These are phyloP conservation scores for Boletus huronensis DNA, from an alignment of 768 basidiomycete genomes.

Conservation along the genomic window DNA sequence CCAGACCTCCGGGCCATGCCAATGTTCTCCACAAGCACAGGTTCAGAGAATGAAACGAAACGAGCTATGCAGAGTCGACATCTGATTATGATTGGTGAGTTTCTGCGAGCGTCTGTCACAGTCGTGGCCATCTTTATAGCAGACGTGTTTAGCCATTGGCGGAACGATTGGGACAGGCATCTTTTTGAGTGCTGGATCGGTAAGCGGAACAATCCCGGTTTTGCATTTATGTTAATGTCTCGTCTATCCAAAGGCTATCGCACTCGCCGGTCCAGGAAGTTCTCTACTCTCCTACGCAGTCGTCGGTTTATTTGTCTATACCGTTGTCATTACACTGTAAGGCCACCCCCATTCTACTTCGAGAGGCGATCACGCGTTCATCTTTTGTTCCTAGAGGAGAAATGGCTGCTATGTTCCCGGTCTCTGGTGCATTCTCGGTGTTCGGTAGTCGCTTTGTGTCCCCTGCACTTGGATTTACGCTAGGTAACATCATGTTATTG, in stretches of 20 bases:
- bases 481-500: slow-evolving; percentile 33
- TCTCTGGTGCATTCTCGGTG: slow-evolving; percentile 57
- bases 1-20: not conserved
- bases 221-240: not conserved
- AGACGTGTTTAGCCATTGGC: slow-evolving; percentile 41
- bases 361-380: not conserved
- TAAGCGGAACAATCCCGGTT: slow-evolving; percentile 18
- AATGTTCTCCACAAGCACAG: slow-evolving; percentile 9
- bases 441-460: slow-evolving; percentile 60
- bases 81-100: slow-evolving; percentile 41
- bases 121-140: not conserved
- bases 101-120: not conserved
- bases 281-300: slow-evolving; percentile 59
- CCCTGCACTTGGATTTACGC: slow-evolving; percentile 55
- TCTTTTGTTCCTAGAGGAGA: slow-evolving; percentile 43
- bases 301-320: slow-evolving; percentile 57
- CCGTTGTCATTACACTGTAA: slow-evolving; percentile 58
- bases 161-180: slow-evolving; percentile 61
- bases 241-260: slow-evolving; percentile 39
- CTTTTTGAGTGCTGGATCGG: slow-evolving; percentile 57
- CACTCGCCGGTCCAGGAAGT: slow-evolving; percentile 57
- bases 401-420: slow-evolving; percentile 63
- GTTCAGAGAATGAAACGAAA: slow-evolving; percentile 30
- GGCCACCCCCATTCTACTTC: slow-evolving; percentile 2
- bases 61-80: slow-evolving; percentile 41